Base-by-base conservation (phyloP, 192 early-diverging fungal species). In the Entomortierella lignicola region DNA sequence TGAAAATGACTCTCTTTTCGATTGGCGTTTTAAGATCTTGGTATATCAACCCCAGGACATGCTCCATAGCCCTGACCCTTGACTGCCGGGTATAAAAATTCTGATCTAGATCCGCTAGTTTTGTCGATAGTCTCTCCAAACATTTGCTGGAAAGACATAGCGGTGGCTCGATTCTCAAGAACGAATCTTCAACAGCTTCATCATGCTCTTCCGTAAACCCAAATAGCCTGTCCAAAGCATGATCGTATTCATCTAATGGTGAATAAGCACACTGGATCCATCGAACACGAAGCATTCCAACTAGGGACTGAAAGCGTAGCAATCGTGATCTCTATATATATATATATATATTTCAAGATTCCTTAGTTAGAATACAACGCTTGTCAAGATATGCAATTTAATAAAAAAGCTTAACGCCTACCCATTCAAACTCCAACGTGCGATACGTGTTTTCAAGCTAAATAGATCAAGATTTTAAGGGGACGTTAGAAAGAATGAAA, bases 101-200 rank as follows among this genome's bases (percentile, higher is more conserved):
- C 48, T 60, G 48, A 55, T 87, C 69, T 26, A 87, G 59, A 18
- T 53, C 42, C 0, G 32, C 47, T 29, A 73, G 68, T 58, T 85
- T 85, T 20, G 30, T 41, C 13, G 70, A 62, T 6, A 87, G 62
- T 31, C 57, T 55, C 20, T 64, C 63, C 12, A 87, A 71, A 57
- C 80, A 80, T 10, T 75, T 66, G n/a, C 69, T 61, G n/a, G 74
- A 72, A 21, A 87, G 62, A 39, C 69, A 82, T 23, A 87, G 50
- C 12, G 83, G 84, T 2, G 69, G 57, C 31, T 83, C 80, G 20
- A 86, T 63, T 21, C 55, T 55, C 12, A 54, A 25, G 42, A 42
- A 47, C 20, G 77, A 77, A 31, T 61, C 18, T 6, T 66, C 66
- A 23, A 55, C 39, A 8, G 48, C 13, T 10, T 62, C 29, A 17